Evolutionary conservation across 768 basidiomycete species (phyloP), one percentile per base, ranked within the genome.

Genomic region (Leccinum arenicola): DNA sequence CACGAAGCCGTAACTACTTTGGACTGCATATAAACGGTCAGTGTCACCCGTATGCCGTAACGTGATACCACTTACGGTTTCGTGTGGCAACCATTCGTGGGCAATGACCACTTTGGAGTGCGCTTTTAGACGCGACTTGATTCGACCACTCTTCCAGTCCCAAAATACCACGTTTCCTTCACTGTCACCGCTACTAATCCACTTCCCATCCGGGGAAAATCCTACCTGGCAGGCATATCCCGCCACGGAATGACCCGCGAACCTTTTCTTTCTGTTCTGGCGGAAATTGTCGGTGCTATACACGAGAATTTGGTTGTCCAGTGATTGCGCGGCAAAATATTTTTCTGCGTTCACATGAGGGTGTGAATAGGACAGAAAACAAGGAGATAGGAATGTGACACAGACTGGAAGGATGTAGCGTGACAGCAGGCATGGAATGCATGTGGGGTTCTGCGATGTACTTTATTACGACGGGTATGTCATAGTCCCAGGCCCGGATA

Each of bases 381-480:
- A 17, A 52, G 7, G 36, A 55, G 40, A 66, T 59, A 57, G 25
- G 38, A 50, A 59, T 60, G 38, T 12, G 54, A 29, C 43, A 85
- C 94, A 57, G 71, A 98, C 96, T 90, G 57, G 87, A 95, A 23
- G 97, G 96, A 73, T 98, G 95, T 27, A 96, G 75, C 6, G 95
- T 95, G 50, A 98, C 95, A 17, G 97, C 92, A 7, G 97, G 97
- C 95, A 99, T 98, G 17, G 94, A 97, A 76, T 99, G 95, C 97
- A 99, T 98, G 70, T 94, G 88, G 4, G 97, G 97, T 74, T 99
- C 97, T 19, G 97, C 96, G 59, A 98, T 98, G 73, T 98, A 97
- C 75, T 99, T 99, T 80, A 99, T 98, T 55, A 97, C 94, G 36
- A 98, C 97, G 6, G 97, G 97, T 62, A 99, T 98, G 75, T 99